Evolutionary conservation across 345 rosid species (phyloP).

Genomic region (Gossypium ekmanianum): DNA sequence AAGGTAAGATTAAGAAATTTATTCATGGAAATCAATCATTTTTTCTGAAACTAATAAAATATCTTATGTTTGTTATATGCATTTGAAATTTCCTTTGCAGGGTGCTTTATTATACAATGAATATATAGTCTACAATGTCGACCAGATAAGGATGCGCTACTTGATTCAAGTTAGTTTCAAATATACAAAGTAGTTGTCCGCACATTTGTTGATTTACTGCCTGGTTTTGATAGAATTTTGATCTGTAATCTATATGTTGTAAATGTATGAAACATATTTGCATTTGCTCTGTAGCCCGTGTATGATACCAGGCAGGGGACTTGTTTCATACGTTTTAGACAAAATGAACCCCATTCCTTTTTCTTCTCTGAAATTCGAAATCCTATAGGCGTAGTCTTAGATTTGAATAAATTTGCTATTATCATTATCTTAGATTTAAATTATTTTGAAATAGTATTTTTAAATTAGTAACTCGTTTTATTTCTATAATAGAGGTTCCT

Average conservation of each 20-base stretch:
- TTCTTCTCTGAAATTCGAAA: background rate
- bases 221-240: background rate
- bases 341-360: background rate
- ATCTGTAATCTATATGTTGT: background rate
- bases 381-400: too few species aligned
- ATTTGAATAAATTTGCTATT: too few species aligned
- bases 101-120: constrained; percentile 68
- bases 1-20: constrained; percentile 20
- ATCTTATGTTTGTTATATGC: background rate
- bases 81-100: constrained; percentile 37
- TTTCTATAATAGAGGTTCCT: too few species aligned
- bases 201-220: background rate
- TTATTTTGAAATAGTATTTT: too few species aligned
- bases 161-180: constrained; percentile 75
- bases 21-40: background rate
- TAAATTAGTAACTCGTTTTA: too few species aligned
- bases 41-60: background rate
- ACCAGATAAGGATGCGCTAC: constrained; percentile 76
- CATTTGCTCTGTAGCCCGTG: background rate
- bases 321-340: background rate
- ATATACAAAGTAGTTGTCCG: background rate
- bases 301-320: background rate
- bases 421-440: too few species aligned
- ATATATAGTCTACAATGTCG: constrained; percentile 79
- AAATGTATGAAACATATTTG: background rate